Conservation (phyloP, 805 yeast genomes). For the Metschnikowia proteae region DNA sequence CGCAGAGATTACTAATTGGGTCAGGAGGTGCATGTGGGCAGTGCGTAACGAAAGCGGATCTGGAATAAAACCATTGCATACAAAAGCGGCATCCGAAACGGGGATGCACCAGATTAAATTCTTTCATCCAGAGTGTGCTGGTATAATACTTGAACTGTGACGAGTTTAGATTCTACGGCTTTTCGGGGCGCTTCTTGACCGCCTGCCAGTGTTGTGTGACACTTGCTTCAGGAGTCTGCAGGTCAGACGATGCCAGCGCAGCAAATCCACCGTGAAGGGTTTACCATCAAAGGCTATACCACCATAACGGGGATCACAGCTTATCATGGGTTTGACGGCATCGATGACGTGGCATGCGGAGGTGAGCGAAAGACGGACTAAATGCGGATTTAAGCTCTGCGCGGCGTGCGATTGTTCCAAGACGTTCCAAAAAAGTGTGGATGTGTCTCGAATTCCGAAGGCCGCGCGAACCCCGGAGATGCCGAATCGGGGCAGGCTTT, state of each 20-base stretch:
- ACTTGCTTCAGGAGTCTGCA: neutral
- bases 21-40: slow-evolving; percentile 6
- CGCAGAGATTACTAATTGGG: slow-evolving; percentile 12
- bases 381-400: slow-evolving; percentile 1
- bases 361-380: neutral
- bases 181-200: neutral
- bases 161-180: too few species aligned
- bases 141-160: too few species aligned
- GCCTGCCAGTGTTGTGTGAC: neutral
- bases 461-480: slow-evolving; percentile 3
- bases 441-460: neutral
- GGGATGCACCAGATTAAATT: neutral
- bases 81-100: neutral
- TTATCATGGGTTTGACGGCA: too few species aligned
- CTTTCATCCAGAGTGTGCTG: too few species aligned
- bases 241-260: neutral
- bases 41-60: slow-evolving; percentile 5
- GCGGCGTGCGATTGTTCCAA: slow-evolving; percentile 4
- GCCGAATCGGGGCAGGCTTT: neutral
- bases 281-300: too few species aligned
- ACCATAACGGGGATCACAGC: too few species aligned
- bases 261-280: neutral
- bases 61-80: neutral
- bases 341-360: neutral
- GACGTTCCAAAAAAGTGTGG: slow-evolving; percentile 6